Evolutionary conservation across 495 filamentous ascomycete species (phyloP).

Genomic region (Talaromyces borbonicus): DNA sequence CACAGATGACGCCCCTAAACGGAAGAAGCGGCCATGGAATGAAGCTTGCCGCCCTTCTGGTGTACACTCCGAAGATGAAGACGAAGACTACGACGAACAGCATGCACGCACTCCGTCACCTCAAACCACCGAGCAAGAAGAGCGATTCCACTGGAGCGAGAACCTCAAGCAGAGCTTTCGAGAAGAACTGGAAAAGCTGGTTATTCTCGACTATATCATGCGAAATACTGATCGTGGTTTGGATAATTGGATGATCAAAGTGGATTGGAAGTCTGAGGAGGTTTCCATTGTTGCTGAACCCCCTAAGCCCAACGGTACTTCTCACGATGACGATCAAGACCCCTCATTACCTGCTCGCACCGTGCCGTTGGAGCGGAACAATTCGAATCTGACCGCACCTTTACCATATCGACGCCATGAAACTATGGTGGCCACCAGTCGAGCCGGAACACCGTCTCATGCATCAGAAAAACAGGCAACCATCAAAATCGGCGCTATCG

Average conservation of each 20-base stretch:
- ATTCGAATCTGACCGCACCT: slow-evolving; percentile 29
- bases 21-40: slow-evolving; percentile 69
- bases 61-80: slow-evolving; percentile 55
- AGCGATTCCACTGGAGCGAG: slow-evolving; percentile 78
- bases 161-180: slow-evolving; percentile 81
- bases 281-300: slow-evolving; percentile 82
- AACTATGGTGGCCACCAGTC: slow-evolving; percentile 68
- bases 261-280: slow-evolving; percentile 72
- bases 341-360: slow-evolving; percentile 40
- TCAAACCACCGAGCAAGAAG: slow-evolving; percentile 38
- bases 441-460: slow-evolving; percentile 46
- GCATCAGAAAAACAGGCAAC: slow-evolving; percentile 41
- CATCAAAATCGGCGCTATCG: slow-evolving; percentile 83
- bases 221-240: slow-evolving; percentile 93
- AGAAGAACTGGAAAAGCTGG: slow-evolving; percentile 92
- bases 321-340: slow-evolving; percentile 41
- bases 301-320: slow-evolving; percentile 48
- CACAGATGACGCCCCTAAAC: slow-evolving; percentile 57
- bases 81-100: slow-evolving; percentile 50
- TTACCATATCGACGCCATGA: slow-evolving; percentile 72
- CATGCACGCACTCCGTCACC: slow-evolving; percentile 31
- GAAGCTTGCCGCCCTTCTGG: slow-evolving; percentile 74
- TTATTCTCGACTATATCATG: slow-evolving; percentile 99
- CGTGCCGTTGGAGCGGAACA: slow-evolving; percentile 36
- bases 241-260: slow-evolving; percentile 99